Evolutionary conservation across 2,329 filamentous ascomycete species (phyloP).

Genomic region (Aspergillus melleus): DNA sequence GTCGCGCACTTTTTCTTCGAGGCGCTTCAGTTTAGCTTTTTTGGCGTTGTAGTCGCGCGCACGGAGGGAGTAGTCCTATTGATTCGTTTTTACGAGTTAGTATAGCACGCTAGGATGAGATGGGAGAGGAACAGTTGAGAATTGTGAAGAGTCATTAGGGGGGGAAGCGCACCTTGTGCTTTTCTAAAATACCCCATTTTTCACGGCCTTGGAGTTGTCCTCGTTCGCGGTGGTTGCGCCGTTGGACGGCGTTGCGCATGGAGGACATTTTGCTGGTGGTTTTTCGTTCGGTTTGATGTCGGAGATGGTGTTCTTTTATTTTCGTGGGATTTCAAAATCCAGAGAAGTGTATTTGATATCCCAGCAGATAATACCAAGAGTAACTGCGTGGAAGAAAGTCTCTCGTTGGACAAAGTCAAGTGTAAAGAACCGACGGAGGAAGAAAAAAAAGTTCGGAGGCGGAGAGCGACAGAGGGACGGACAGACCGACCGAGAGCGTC

Average conservation of each 20-base stretch:
- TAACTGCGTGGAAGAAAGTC: constrained; percentile 5
- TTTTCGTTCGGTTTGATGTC: not conserved
- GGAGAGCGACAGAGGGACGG: not conserved
- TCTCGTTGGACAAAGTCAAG: constrained; percentile 1
- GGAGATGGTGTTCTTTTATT: not conserved
- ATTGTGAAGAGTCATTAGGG: not conserved
- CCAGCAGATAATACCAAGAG: not conserved
- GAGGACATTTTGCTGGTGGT: constrained; percentile 51
- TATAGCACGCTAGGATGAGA: not conserved
- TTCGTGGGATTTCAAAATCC: not conserved
- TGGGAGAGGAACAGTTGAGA: not conserved
- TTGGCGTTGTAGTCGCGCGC: constrained; percentile 65
- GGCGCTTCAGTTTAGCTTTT: constrained; percentile 58
- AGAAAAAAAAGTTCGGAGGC: not conserved
- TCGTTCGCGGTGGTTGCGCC: constrained; percentile 86
- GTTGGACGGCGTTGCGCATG: constrained; percentile 65
- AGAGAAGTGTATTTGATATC: not conserved
- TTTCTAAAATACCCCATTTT: constrained; percentile 90
- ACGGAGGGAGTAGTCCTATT: constrained; percentile 63
- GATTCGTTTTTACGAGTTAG: not conserved
- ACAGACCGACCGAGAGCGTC: too few species aligned
- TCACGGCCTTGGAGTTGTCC: constrained; percentile 80
- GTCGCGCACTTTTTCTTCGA: constrained; percentile 60
- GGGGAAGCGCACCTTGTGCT: constrained; percentile 69
- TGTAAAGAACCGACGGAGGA: not conserved